phyloP scores from a whole-genome alignment of 805 yeast genomes.

The Sugiyamaella floridensis region DNA sequence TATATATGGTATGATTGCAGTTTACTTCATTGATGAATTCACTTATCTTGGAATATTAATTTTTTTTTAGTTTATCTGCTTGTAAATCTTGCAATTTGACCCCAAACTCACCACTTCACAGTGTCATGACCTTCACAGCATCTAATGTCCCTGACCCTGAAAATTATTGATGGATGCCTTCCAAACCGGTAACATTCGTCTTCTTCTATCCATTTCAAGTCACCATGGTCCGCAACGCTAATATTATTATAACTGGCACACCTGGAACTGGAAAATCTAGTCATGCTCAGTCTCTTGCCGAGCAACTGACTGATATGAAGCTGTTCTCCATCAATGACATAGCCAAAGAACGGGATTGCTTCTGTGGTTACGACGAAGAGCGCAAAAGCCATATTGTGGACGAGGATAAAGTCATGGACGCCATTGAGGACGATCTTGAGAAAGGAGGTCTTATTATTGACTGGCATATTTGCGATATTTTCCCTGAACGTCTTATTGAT shows the following conservation, averaged over 20 bases:
- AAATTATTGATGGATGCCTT: no score
- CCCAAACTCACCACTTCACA: no score
- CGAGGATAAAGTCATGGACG: conserved; percentile 75
- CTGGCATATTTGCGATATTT: conserved; percentile 96
- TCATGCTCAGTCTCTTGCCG: conserved; percentile 55
- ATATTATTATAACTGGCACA: conserved; percentile 88
- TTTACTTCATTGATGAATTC: no score
- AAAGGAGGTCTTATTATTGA: conserved; percentile 88
- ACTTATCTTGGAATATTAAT: no score
- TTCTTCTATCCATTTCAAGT: no score
- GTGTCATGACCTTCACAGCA: background rate
- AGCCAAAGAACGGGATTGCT: conserved; percentile 69
- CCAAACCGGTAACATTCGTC: no score
- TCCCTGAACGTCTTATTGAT: conserved; percentile 89
- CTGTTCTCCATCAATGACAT: conserved; percentile 69
- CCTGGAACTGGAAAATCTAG: conserved; percentile 88
- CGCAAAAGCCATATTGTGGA: conserved; percentile 86
- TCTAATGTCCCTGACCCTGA: background rate
- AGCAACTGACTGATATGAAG: conserved; percentile 41
- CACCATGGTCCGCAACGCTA: conserved; percentile 36
- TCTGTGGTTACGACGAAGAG: conserved; percentile 78
- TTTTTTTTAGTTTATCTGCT: no score
- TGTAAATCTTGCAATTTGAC: no score
- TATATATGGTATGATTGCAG: no score
- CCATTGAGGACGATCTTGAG: conserved; percentile 66